Base-by-base conservation (phyloP, 352 stramenopile species). In the Globisporangium solare region DNA sequence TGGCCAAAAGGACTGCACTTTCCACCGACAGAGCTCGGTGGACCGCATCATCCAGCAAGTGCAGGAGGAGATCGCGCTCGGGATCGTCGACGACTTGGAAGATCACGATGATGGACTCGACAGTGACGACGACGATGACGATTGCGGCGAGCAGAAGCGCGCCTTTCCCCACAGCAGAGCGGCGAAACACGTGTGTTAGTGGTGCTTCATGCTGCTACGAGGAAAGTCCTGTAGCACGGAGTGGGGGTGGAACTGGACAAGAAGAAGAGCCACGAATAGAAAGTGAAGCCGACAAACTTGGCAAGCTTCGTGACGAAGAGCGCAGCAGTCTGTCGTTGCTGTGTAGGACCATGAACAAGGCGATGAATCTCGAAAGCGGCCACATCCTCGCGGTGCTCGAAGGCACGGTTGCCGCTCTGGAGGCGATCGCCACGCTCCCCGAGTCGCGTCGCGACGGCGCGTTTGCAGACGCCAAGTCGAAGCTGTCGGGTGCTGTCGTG, bases 31-130 rank as follows among this genome's bases (percentile, higher is more conserved):
- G 48, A 68, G 46, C 31, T 53, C 62, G 0, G 71, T 75, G 37
- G 68, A 80, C 22, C 60, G 64, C 17, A 74, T 90, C 52, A 75
- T 90, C 52, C 73, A 76, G 47, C 76, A 86, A 51, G 76, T 72
- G 32, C 66, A 73, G 45, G 80, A 90, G 22, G 80, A 90, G 48
- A 67, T 88, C 22, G 66, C 67, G 8, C 55, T 89, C 14, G 75
- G 76, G 24, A 70, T 89, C 21, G 40, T 51, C 2, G 74, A 84
- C 20, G 66, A 64, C 4, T 51, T 49, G 21, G 59, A 71, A 4
- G 57, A 66, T 22, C 48, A 59, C 0, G 53, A 71, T 1, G 57
- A 58, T 12, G 20, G 58, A 24, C 49, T 45, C 6, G 17, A 49
- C 5, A 61, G 60, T 27, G 47, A 51, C 47, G 54, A 53, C 1